Evolutionary conservation across 2,329 filamentous ascomycete species (phyloP).

Genomic region (Thelonectria blattea): DNA sequence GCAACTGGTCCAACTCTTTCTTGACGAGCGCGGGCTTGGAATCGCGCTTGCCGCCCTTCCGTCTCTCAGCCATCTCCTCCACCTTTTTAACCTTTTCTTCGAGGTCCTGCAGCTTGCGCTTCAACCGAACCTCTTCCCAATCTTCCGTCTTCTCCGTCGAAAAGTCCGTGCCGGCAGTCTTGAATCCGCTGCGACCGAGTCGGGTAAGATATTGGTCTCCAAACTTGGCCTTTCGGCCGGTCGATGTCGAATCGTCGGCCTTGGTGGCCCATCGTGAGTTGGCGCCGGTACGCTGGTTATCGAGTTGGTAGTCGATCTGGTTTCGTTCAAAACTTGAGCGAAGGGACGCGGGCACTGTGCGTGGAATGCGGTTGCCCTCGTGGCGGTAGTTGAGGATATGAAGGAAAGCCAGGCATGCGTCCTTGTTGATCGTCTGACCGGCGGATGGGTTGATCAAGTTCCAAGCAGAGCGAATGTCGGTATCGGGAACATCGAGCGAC

Average conservation of each 20-base stretch:
- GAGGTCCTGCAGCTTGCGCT: constrained; percentile 88
- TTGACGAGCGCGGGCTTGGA: constrained; percentile 91
- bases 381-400: constrained; percentile 97
- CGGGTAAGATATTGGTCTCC: constrained; percentile 95
- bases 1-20: constrained; percentile 87
- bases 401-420: constrained; percentile 90
- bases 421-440: constrained; percentile 84
- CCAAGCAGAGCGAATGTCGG: constrained; percentile 90
- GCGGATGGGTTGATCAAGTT: constrained; percentile 96
- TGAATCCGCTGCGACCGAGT: constrained; percentile 82
- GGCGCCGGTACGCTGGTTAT: constrained; percentile 69
- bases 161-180: constrained; percentile 89
- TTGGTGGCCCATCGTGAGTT: constrained; percentile 80
- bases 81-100: constrained; percentile 87
- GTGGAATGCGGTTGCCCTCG: constrained; percentile 92
- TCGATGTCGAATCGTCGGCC: constrained; percentile 79
- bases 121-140: constrained; percentile 95
- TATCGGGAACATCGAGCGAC: constrained; percentile 74
- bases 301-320: constrained; percentile 94
- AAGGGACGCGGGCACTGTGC: constrained; percentile 88
- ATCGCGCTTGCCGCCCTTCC: constrained; percentile 69
- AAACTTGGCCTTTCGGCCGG: constrained; percentile 94
- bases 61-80: constrained; percentile 72
- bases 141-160: constrained; percentile 85
- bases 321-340: constrained; percentile 92